Conservation (phyloP, 2,329 filamentous ascomycete genomes). For the Neurospora sp. region DNA sequence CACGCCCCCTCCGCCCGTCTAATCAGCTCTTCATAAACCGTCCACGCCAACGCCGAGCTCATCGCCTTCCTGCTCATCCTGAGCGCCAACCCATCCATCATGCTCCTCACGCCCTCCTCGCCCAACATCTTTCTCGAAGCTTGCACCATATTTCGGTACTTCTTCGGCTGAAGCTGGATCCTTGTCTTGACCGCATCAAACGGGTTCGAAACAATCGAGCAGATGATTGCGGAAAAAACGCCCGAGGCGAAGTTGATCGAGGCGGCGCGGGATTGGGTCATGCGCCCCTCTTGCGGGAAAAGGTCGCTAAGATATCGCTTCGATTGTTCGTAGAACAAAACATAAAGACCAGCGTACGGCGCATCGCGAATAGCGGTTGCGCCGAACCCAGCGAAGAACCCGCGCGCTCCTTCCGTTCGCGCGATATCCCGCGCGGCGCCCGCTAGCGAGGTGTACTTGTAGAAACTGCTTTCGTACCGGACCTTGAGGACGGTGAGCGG, state of each 20-base stretch:
- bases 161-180: slow-evolving; percentile 76
- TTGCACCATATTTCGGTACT: slow-evolving; percentile 74
- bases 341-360: slow-evolving; percentile 93
- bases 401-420: slow-evolving; percentile 60
- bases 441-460: slow-evolving; percentile 68
- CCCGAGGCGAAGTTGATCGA: slow-evolving; percentile 81
- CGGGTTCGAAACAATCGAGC: slow-evolving; percentile 85
- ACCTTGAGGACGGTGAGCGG: slow-evolving; percentile 95
- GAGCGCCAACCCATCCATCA: slow-evolving; percentile 79
- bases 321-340: slow-evolving; percentile 82
- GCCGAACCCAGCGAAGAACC: slow-evolving; percentile 90
- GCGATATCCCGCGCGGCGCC: slow-evolving; percentile 68
- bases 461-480: slow-evolving; percentile 82
- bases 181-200: slow-evolving; percentile 96
- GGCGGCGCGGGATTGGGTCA: slow-evolving; percentile 39
- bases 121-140: slow-evolving; percentile 68
- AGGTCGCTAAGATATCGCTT: slow-evolving; percentile 51
- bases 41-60: slow-evolving; percentile 94
- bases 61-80: slow-evolving; percentile 86
- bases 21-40: slow-evolving; percentile 88
- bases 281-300: slow-evolving; percentile 12
- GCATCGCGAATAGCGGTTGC: slow-evolving; percentile 89
- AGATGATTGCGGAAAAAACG: slow-evolving; percentile 68
- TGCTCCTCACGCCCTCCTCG: slow-evolving; percentile 69
- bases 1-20: slow-evolving; percentile 46